These are phyloP conservation scores for Fusarium protoensiforme DNA, from an alignment of 2,329 filamentous ascomycete species.

Conservation along the genomic window DNA sequence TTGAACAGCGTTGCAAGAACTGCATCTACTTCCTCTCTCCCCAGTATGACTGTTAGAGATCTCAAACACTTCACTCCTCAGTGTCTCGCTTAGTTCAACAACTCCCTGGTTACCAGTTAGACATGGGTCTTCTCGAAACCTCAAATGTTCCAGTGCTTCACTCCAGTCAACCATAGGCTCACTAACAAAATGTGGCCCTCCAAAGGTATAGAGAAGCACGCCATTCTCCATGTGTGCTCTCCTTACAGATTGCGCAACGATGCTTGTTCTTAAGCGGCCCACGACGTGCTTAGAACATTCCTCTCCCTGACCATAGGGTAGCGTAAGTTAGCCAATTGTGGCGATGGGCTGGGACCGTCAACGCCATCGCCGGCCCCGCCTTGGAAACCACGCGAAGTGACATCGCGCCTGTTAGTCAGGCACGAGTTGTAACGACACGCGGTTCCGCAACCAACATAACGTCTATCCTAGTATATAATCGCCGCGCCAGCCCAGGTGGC, in stretches of 20 bases:
- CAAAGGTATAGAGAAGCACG: not conserved
- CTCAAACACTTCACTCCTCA: not conserved
- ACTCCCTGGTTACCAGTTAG: not conserved
- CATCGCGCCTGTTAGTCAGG: not conserved
- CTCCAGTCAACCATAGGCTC: not conserved
- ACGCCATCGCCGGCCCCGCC: not conserved
- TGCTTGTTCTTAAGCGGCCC: not conserved
- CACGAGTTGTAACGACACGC: not conserved
- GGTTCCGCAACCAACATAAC: not conserved
- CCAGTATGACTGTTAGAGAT: not conserved
- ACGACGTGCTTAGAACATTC: not conserved
- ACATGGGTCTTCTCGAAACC: not conserved
- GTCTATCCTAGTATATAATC: not conserved
- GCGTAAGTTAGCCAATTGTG: not conserved
- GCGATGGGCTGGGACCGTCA: not conserved
- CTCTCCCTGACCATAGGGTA: not conserved
- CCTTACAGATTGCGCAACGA: not conserved
- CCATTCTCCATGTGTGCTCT: not conserved
- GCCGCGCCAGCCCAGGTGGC: not conserved
- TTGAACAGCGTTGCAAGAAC: not conserved
- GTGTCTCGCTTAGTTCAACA: not conserved
- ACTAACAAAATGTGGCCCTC: not conserved
- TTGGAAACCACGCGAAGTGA: not conserved
- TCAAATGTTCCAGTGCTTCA: not conserved
- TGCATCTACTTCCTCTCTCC: not conserved